phyloP scores from a whole-genome alignment of 2,329 filamentous ascomycete genomes.

The Nakataea oryzae region DNA sequence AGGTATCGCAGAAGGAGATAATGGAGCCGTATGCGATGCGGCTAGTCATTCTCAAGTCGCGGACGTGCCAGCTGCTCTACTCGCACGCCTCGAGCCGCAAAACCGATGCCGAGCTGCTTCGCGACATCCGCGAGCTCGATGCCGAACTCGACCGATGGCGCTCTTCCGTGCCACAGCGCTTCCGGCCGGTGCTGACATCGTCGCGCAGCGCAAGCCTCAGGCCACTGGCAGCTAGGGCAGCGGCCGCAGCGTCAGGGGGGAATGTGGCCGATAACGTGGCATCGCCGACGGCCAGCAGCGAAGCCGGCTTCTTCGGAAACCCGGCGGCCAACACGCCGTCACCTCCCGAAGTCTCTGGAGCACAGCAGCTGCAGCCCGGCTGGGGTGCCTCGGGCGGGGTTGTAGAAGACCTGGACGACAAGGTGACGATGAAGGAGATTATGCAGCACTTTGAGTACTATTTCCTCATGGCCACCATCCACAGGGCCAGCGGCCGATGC shows the following conservation, averaged over 20 bases:
- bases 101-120: constrained; percentile 41
- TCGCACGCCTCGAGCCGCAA: constrained; percentile 31
- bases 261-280: background rate
- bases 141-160: constrained; percentile 46
- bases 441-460: constrained; percentile 46
- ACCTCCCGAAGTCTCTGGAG: background rate
- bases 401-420: background rate
- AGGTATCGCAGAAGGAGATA: constrained; percentile 6
- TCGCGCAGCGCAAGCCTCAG: background rate
- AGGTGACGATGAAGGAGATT: constrained; percentile 19
- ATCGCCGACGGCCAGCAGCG: background rate
- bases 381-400: background rate
- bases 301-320: background rate
- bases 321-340: background rate
- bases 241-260: background rate
- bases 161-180: constrained; percentile 30
- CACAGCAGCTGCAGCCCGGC: background rate
- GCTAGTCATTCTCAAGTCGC: constrained; percentile 40
- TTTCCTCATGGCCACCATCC: constrained; percentile 42
- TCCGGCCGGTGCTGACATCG: constrained; percentile 30
- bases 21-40: constrained; percentile 11
- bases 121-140: constrained; percentile 44
- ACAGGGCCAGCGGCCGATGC: constrained; percentile 42
- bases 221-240: background rate
- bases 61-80: constrained; percentile 35